These are phyloP conservation scores for Astragalus membranaceus DNA, from an alignment of 306 rosid genomes.

Conservation along the genomic window DNA sequence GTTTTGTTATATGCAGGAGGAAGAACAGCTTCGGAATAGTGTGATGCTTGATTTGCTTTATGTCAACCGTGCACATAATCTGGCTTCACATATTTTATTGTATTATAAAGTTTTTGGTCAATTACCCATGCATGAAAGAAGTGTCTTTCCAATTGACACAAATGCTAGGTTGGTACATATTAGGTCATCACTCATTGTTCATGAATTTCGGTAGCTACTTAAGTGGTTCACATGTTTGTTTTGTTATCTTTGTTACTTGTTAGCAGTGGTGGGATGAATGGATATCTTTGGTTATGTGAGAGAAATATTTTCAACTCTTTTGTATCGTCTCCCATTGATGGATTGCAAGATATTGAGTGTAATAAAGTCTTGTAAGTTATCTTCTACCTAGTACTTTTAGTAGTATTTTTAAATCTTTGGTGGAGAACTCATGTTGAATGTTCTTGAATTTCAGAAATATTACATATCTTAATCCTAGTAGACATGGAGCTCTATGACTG, in stretches of 20 bases:
- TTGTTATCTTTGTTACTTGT: not conserved
- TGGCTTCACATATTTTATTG: constrained; percentile 44
- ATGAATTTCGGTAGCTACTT: not conserved
- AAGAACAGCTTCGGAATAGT: constrained; percentile 73
- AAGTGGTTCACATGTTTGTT: not conserved
- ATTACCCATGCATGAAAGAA: constrained; percentile 36
- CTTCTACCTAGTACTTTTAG: constrained; percentile 14
- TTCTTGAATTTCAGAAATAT: constrained; percentile 55
- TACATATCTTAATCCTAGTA: constrained; percentile 54
- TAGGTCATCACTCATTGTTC: constrained; percentile 6
- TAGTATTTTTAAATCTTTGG: constrained; percentile 3
- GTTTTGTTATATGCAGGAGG: constrained; percentile 55
- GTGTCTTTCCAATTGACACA: constrained; percentile 32
- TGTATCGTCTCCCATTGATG: constrained; percentile 65
- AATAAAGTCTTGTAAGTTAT: constrained; percentile 78
- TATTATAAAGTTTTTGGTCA: constrained; percentile 40
- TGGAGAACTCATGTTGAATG: constrained; percentile 24
- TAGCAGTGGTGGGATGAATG: constrained; percentile 89
- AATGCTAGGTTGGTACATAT: constrained; percentile 58
- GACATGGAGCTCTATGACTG: constrained; percentile 24
- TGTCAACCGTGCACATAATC: constrained; percentile 52
- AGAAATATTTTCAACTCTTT: constrained; percentile 46
- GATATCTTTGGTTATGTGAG: constrained; percentile 64
- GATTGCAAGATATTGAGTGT: constrained; percentile 51
- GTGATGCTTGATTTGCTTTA: constrained; percentile 77